phyloP scores from a whole-genome alignment of 148 eudicot genomes.

The Arbutus unedo region DNA sequence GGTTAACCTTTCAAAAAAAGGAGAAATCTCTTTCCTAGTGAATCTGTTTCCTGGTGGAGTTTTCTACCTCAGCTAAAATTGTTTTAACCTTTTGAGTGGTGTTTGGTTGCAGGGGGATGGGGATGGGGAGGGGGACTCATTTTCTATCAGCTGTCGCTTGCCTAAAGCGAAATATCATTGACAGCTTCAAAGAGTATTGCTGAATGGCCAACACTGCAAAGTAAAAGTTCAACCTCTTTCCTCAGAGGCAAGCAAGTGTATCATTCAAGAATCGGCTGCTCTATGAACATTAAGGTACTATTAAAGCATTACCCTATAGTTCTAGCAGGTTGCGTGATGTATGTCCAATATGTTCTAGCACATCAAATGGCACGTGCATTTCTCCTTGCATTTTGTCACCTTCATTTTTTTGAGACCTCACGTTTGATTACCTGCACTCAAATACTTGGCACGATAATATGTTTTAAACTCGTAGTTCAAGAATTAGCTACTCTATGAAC shows the following conservation, averaged over 20 bases:
- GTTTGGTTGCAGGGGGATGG: not conserved
- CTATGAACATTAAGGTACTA: not conserved
- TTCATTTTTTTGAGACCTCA: too few species aligned
- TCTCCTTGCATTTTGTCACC: not conserved
- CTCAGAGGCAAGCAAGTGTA: not conserved
- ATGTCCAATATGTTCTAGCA: not conserved
- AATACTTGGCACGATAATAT: not conserved
- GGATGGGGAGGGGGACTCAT: too few species aligned
- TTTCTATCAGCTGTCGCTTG: not conserved
- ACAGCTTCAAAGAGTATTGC: not conserved
- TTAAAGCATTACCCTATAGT: not conserved
- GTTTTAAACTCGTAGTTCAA: too few species aligned
- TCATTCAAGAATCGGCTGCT: not conserved
- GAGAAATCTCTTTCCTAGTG: conserved; percentile 4
- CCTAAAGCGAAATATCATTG: conserved; percentile 2
- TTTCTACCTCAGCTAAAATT: not conserved
- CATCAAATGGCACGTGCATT: not conserved
- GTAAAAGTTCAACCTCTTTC: not conserved
- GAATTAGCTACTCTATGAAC: not conserved
- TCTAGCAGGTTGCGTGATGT: not conserved
- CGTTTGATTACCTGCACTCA: not conserved
- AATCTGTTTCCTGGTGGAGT: not conserved
- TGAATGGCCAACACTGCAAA: conserved; percentile 7
- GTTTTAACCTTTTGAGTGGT: conserved; percentile 1
- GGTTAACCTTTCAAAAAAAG: not conserved